Conservation (phyloP, 2,329 filamentous ascomycete species). For the Fusarium cicatricum region DNA sequence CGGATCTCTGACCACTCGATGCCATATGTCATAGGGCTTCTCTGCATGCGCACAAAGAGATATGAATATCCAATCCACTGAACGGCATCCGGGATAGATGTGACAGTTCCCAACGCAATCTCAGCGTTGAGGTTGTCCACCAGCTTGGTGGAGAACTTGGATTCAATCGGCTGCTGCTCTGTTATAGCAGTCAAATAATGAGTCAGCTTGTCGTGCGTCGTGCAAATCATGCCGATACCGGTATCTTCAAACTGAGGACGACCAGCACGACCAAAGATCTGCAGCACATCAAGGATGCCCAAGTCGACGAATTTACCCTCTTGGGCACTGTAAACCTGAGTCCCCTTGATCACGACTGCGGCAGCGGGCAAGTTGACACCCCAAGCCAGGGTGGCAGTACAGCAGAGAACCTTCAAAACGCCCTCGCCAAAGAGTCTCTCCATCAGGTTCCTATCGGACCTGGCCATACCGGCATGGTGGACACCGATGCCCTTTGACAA, state of each 20-base stretch:
- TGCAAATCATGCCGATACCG: slow-evolving; percentile 98
- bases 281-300: slow-evolving; percentile 93
- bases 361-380: slow-evolving; percentile 98
- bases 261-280: slow-evolving; percentile 98
- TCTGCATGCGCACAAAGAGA: slow-evolving; percentile 94
- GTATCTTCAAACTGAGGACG: slow-evolving; percentile 97
- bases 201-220: slow-evolving; percentile 88
- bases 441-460: slow-evolving; percentile 94
- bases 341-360: slow-evolving; percentile 97
- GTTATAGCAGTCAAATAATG: slow-evolving; percentile 95
- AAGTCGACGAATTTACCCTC: slow-evolving; percentile 97
- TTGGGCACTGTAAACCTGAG: slow-evolving; percentile 94
- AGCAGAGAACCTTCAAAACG: slow-evolving; percentile 96
- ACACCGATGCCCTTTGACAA: slow-evolving; percentile 91
- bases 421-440: slow-evolving; percentile 91
- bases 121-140: slow-evolving; percentile 98
- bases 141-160: slow-evolving; percentile 90
- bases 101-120: slow-evolving; percentile 92
- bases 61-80: slow-evolving; percentile 99
- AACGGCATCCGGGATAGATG: slow-evolving; percentile 90
- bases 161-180: slow-evolving; percentile 96
- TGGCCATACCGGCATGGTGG: slow-evolving; percentile 96
- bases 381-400: slow-evolving; percentile 97
- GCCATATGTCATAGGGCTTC: slow-evolving; percentile 89
- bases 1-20: slow-evolving; percentile 93